These are phyloP conservation scores for Nicotiana paniculata DNA, from an alignment of 257 asterid genomes.

Conservation along the genomic window DNA sequence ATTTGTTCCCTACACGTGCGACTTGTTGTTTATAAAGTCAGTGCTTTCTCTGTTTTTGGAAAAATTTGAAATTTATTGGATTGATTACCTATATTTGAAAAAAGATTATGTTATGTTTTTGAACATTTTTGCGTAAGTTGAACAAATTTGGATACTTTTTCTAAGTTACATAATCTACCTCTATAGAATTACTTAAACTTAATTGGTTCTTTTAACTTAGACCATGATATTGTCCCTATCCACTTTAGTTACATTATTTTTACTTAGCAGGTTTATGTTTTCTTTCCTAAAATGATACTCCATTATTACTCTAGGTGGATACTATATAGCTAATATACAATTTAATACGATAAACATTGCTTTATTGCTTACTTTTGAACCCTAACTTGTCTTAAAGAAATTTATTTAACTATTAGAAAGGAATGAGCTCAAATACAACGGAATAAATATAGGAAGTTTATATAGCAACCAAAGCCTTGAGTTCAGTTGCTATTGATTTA, in stretches of 20 bases:
- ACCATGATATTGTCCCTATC: not conserved
- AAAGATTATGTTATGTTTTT: not conserved
- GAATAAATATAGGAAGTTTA: not conserved
- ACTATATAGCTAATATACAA: not conserved
- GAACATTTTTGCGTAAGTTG: not conserved
- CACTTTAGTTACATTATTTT: not conserved
- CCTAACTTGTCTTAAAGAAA: not conserved
- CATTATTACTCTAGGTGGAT: not conserved
- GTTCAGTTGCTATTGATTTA: too few relatives aligned
- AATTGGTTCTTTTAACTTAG: not conserved
- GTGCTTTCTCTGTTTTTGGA: not conserved
- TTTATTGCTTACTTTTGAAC: not conserved
- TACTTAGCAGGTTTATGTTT: not conserved
- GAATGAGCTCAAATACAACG: not conserved
- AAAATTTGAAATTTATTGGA: too few relatives aligned
- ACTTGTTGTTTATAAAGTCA: not conserved
- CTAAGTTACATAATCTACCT: not conserved
- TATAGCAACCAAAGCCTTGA: too few relatives aligned
- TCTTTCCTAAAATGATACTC: not conserved
- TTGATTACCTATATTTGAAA: not conserved
- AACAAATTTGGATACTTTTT: not conserved
- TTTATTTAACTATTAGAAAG: not conserved
- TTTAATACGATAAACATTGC: not conserved
- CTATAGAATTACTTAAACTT: not conserved
- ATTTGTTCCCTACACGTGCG: slow-evolving; percentile 46